Base-by-base conservation (phyloP, 345 rosid species). In the Triadica sebifera region DNA sequence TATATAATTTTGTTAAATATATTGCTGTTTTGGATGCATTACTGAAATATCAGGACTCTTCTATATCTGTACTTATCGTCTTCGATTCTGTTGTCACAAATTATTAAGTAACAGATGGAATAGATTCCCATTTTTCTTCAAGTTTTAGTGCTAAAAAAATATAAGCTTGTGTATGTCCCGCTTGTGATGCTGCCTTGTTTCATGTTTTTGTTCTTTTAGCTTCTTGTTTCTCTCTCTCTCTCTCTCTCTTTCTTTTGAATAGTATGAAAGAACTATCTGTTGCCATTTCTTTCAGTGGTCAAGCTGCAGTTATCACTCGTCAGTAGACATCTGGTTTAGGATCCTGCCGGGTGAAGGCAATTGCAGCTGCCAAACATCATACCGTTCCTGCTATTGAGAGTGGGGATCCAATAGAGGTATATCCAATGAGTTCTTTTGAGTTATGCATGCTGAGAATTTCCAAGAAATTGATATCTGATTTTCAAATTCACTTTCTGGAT, bases 321-420 rank as follows among this genome's bases (percentile, higher is more conserved):
- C 95, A 81, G 85, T 93, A 93, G 85, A 83, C 86, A 79, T 85
- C 85, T 83, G 94, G 99, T 70, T 81, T 95, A 73, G 93, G 98
- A 64, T 80, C 89, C 72, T 93, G 92, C 71, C 84, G 87, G 73
- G 98, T 95, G 81, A 93, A 85, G 82, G 93, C 97, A 72, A 85
- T 95, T 84, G 94, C 97, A 49, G 99, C 99, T 76, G 98, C 99
- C 77, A 95, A 95, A 81, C 99, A 95, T 80, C 99, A 95, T 85
- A 90, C 98, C 47, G 93, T 95, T 75, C 83, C 91, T 83, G 96
- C 94, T 78, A 91, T 93, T 12, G 97, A 93, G 82, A 83, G 89
- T 12, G 99, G 99, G 99, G 99, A 79, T 95, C 98, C 70, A 93
- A 93, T 82, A 89, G 99, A 89, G 99, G 99, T 93, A 86, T 77